Evolutionary conservation across 768 basidiomycete species (phyloP), one percentile per base, ranked within the genome.

Genomic region (Mycena vulgaris): DNA sequence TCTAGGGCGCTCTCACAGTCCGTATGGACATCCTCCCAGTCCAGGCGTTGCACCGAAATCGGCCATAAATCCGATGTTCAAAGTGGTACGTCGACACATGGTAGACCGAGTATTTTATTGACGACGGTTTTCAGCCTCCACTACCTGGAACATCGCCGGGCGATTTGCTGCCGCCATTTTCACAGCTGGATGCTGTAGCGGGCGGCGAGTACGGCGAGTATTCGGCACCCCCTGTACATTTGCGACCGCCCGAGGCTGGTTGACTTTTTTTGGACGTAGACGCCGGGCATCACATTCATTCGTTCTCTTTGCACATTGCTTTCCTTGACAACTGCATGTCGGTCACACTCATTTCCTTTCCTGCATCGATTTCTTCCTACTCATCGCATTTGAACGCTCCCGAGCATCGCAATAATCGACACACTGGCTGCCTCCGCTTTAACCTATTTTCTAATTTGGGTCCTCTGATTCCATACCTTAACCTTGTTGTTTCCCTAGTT

Each of bases 11-110:
- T 79, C 78, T 1, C 74, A 83, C 45, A 82, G 83, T 70, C 85
- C 85, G 60, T 86, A 88, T 71, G 87, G 87, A 53, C 87, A 89
- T 75, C 89, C 91, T 21, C 87, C 91, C 58, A 90, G 89, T 73
- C 87, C 92, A 39, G 86, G 86, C 53, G 81, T 86, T 61, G 88
- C 88, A 19, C 86, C 93, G 40, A 91, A 90, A 77, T 88, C 90
- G 52, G 87, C 86, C 37, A 93, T 95, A 77, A 94, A 95, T 80
- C 93, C 94, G 31, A 95, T 95, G 78, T 95, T 95, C 86, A 92
- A 93, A 89, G 94, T 95, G 85, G 94, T 95, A 83, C 85, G 94
- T 89, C 42, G 3, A 1, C 13, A 23, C n/a, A 21, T 21, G 21
- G 83, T 77, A 83, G 78, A 69, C 78, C 70, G 71, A 73, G 40